Evolutionary conservation across 2,329 filamentous ascomycete genomes (phyloP), one percentile per base, ranked within the genome.

Genomic region (Colletotrichum sojae): DNA sequence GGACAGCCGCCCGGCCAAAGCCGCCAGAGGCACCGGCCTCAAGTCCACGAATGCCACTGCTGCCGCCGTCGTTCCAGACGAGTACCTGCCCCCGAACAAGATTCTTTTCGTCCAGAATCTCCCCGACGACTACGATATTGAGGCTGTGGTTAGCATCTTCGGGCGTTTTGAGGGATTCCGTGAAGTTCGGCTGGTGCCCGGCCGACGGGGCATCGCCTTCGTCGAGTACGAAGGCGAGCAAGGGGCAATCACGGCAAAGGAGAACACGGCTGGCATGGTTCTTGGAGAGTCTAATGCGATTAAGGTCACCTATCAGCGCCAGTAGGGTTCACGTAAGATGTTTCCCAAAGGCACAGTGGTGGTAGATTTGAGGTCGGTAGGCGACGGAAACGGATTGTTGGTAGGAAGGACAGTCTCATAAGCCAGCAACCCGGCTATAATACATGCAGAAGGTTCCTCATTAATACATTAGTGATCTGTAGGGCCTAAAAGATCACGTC

Each of bases 41-140:
- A 97, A 97, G 79, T 89, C 93, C 5, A 92, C 91, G 1, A 90
- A 89, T 67, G 87, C 90, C 6, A 85, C 89, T 15, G 86, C 90
- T 1, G 86, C 91, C 4, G 87, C 92, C 12, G 91, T 94, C 63
- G 91, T 98, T 18, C 94, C 95, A n/a, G 96, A 98, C 87, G 96
- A 99, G 82, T 98, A 97, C 80, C 89, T 98, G 4, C 95, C 95
- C 4, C 95, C 96, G 43, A 98, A 98, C 88, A 98, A 97, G 84
- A 97, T 94, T 73, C 88, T 99, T 43, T 97, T 98, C 83, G 85
- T 98, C 70, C 94, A 97, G 83, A 95, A 98, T 75, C 83, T 99
- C 43, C 95, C 96, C 9, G 93, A 95, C 72, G 92, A 94, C 72
- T 94, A 93, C 81, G 92, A 93, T 79, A 90, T 93, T 76, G 94